Percentiles rank a stretch among this genome's conserved stretches.
These are phyloP conservation scores for Eucalyptus brandiana DNA, from an alignment of 345 rosid genomes.

Conservation along the genomic window DNA sequence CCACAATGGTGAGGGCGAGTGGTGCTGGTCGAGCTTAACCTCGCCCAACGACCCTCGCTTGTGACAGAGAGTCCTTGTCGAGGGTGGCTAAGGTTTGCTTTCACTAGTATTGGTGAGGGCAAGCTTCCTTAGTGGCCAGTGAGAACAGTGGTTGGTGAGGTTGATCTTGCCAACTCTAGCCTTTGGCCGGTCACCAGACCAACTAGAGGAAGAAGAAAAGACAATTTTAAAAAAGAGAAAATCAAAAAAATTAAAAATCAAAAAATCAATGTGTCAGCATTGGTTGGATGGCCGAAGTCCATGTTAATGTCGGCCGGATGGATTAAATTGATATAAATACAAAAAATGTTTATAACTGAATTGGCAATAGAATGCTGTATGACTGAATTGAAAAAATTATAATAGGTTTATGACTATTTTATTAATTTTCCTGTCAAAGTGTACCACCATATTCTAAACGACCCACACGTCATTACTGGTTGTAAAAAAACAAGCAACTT, in stretches of 20 bases:
- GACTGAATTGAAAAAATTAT: fast-evolving
- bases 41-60: too few relatives aligned
- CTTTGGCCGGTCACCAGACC: fast-evolving
- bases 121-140: too few relatives aligned
- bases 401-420: fast-evolving
- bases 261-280: fast-evolving
- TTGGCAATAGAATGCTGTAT: too few relatives aligned
- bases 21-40: fast-evolving
- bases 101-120: fast-evolving
- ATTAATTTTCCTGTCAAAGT: too few relatives aligned
- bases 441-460: too few relatives aligned
- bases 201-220: too few relatives aligned
- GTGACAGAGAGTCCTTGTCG: fast-evolving
- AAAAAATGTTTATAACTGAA: background rate
- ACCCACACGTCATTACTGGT: too few relatives aligned
- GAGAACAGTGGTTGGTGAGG: too few relatives aligned
- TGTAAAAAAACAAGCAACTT: too few relatives aligned
- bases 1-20: too few relatives aligned
- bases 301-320: fast-evolving
- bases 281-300: fast-evolving
- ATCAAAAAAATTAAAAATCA: fast-evolving
- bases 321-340: fast-evolving
- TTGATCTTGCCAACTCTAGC: too few relatives aligned
- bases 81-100: fast-evolving
- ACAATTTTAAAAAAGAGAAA: too few relatives aligned